Evolutionary conservation across 228 moss, liverwort and hornwort genomes (phyloP).

Genomic region (Sphagnum magellanicum): DNA sequence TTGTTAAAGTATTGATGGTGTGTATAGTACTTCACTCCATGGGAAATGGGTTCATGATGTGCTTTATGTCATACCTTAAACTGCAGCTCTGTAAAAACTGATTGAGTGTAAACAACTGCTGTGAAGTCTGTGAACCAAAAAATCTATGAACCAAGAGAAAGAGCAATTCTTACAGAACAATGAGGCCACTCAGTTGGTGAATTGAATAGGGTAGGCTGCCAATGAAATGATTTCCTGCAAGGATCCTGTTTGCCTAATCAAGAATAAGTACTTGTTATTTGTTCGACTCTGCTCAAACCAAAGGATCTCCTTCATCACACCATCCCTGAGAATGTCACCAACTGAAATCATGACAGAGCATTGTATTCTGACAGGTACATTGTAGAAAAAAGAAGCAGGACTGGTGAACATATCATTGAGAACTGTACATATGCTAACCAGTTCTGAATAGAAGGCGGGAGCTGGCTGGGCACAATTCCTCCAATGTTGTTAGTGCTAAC

Average conservation of each 20-base stretch:
- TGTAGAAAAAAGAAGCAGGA: too few species aligned
- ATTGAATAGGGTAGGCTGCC: conserved; percentile 42
- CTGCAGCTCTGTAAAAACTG: neutral
- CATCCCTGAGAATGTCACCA: too few species aligned
- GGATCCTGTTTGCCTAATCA: conserved; percentile 16
- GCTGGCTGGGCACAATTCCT: conserved; percentile 35
- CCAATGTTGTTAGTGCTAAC: conserved; percentile 41
- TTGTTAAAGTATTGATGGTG: too few species aligned
- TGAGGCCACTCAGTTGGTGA: conserved; percentile 33
- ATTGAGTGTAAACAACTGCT: neutral
- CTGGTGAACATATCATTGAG: too few species aligned
- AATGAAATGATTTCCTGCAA: conserved; percentile 43
- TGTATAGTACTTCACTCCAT: too few species aligned
- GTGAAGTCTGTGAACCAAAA: neutral
- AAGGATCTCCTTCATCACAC: too few species aligned
- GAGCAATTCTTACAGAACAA: conserved; percentile 20
- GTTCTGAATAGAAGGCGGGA: conserved; percentile 25
- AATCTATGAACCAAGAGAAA: neutral
- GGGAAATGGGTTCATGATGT: too few species aligned
- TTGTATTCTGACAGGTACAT: too few species aligned
- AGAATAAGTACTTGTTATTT: too few species aligned
- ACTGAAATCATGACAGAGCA: too few species aligned
- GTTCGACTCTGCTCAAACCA: too few species aligned
- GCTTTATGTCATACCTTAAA: neutral
- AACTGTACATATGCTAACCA: conserved; percentile 14